Base-by-base conservation (phyloP, 1,284 basidiomycete genomes). In the Pholiota adiposa region DNA sequence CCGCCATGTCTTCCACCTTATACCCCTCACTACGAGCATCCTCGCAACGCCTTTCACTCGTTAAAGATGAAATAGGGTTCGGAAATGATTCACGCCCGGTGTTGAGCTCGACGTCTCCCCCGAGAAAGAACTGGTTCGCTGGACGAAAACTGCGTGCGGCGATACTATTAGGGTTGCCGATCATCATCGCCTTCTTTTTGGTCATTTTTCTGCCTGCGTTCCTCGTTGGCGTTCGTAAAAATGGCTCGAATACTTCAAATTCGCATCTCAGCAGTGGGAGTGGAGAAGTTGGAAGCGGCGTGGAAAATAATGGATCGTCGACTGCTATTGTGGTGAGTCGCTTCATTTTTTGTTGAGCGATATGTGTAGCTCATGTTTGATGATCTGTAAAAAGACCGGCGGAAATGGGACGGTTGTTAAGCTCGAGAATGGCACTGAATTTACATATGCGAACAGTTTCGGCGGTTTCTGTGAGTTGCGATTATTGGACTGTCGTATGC, bases 361-460 rank as follows among this genome's bases (percentile, higher is more conserved):
- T 31, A n/a, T n/a, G n/a, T 43, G 18, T 14, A n/a, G 11, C 12
- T 7, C n/a, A 38, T 27, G 11, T 34, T 59, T 31, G 29, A 61
- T 53, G 23, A 34, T 50, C 38, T 23, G 27, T 19, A 11, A 36
- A 66, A 43, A 66, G 59, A 73, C 75, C 18, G 90, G 90, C 27
- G 84, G 84, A 4, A 82, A 89, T 67, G 90, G 90, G 6, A 86
- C 85, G 9, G 77, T 73, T 5, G 77, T 93, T 40, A 84, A 78
- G 19, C 79, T 81, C 48, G 83, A 82, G 1, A 84, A 92, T 66
- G 90, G 90, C 3, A 77, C 81, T 1, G 82, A 79, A 11, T 88
- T 92, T 73, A 82, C 73, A 0, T 93, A 93, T 73, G 76, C 75
- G 58, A 93, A 93, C 73, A 67, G 79, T 2, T 90, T 89, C 70